These are phyloP conservation scores for Arthrobotrys conoides DNA, from an alignment of 2,329 filamentous ascomycete genomes.

Conservation along the genomic window DNA sequence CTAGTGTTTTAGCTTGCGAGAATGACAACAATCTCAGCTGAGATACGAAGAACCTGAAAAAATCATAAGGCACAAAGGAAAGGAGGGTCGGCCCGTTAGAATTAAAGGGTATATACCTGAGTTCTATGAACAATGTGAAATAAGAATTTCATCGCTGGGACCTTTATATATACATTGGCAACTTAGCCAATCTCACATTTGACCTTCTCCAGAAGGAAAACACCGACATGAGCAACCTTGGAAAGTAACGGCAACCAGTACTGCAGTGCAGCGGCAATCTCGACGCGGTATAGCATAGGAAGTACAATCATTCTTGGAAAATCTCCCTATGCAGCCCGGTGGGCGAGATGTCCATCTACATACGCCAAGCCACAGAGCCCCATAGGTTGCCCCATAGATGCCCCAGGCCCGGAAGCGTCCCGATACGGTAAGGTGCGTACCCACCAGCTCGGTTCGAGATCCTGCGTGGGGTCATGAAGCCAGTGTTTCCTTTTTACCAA, in stretches of 20 bases:
- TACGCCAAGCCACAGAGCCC: conserved; percentile 31
- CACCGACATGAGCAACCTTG: conserved; percentile 45
- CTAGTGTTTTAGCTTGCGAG: conserved; percentile 48
- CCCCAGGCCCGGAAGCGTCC: conserved; percentile 37
- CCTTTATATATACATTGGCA: conserved; percentile 52
- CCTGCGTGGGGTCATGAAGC: conserved; percentile 59
- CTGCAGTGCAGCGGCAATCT: conserved; percentile 29
- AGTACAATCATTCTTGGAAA: conserved; percentile 32
- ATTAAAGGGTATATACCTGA: conserved; percentile 28
- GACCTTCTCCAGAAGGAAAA: conserved; percentile 48
- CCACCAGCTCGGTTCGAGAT: conserved; percentile 59
- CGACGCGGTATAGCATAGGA: conserved; percentile 49
- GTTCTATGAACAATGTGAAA: conserved; percentile 24
- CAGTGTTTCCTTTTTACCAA: conserved; percentile 52
- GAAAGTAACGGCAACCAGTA: conserved; percentile 30
- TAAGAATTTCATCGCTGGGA: conserved; percentile 42
- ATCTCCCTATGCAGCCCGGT: conserved; percentile 46
- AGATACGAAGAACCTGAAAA: conserved; percentile 7
- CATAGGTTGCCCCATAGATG: background rate
- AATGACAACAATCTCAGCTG: conserved; percentile 24
- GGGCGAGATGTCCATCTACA: conserved; percentile 19
- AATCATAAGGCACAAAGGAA: conserved; percentile 23
- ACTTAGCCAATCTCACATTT: conserved; percentile 37
- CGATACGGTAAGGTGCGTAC: conserved; percentile 42
- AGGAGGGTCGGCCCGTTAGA: conserved; percentile 11